phyloP scores from a whole-genome alignment of 805 yeast genomes.

The Spathaspora sp. region DNA sequence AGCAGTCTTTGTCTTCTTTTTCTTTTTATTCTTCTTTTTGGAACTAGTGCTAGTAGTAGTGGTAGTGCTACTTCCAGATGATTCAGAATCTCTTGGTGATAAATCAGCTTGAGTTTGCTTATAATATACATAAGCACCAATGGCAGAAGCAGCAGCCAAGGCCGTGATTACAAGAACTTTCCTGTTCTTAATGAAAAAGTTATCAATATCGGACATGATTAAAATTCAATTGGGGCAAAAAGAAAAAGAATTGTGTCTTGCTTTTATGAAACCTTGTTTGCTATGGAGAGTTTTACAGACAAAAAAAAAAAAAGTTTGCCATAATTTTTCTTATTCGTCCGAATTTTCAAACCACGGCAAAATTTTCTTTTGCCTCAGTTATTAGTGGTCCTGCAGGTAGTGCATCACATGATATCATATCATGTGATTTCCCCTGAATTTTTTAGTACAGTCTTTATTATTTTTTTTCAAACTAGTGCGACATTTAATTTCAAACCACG shows the following conservation, averaged over 20 bases:
- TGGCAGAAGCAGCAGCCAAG: slow-evolving; percentile 61
- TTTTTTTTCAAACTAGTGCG: no score
- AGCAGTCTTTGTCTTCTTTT: slow-evolving; percentile 7
- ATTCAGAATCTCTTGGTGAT: not conserved
- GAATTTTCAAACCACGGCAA: not conserved
- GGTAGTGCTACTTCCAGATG: slow-evolving; percentile 1
- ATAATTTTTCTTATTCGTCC: not conserved
- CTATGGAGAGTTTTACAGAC: no score
- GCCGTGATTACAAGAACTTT: slow-evolving; percentile 62
- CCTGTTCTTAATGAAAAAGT: slow-evolving; percentile 51
- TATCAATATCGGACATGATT: slow-evolving; percentile 15
- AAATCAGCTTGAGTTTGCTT: slow-evolving; percentile 22
- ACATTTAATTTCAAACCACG: no score
- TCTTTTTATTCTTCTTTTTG: slow-evolving; percentile 41
- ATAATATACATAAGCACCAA: slow-evolving; percentile 55
- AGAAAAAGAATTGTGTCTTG: no score
- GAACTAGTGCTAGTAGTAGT: slow-evolving; percentile 17
- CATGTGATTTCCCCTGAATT: no score
- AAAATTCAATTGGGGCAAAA: not conserved
- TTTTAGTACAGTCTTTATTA: no score
- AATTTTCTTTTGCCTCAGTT: no score
- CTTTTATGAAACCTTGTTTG: slow-evolving; percentile 11
- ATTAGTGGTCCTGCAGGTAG: no score
- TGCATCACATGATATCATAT: no score
- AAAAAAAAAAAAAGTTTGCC: not conserved